These are phyloP conservation scores for Neophaeococcomyces mojaviensis DNA, from an alignment of 2,329 filamentous ascomycete genomes.

Conservation along the genomic window DNA sequence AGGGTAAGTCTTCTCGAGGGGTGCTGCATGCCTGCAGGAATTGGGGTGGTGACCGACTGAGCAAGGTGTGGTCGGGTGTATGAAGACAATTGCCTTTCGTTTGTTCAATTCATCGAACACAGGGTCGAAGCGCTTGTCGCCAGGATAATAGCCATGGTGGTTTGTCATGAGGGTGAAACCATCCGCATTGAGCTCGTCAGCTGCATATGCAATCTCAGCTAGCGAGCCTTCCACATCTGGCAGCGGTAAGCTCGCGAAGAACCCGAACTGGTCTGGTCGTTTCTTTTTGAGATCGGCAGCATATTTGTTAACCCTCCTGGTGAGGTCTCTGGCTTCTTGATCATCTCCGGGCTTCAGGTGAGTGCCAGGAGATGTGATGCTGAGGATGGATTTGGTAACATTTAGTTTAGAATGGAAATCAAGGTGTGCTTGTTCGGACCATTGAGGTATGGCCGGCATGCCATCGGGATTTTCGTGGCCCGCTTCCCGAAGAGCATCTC, in stretches of 20 bases:
- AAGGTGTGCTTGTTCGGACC: slow-evolving; percentile 7
- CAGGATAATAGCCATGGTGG: slow-evolving; percentile 46
- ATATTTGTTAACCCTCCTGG: slow-evolving; percentile 31
- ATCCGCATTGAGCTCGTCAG: slow-evolving; percentile 37
- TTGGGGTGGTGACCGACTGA: background rate
- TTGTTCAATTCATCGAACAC: slow-evolving; percentile 44
- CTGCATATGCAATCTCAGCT: slow-evolving; percentile 39
- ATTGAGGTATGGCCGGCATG: slow-evolving; percentile 19
- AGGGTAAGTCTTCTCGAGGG: slow-evolving; percentile 29
- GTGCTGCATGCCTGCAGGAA: slow-evolving; percentile 15
- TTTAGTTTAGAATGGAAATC: slow-evolving; percentile 24
- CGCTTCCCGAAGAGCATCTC: slow-evolving; percentile 18
- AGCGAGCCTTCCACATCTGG: slow-evolving; percentile 43
- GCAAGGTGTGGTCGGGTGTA: slow-evolving; percentile 44
- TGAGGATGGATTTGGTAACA: slow-evolving; percentile 47
- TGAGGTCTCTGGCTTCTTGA: slow-evolving; percentile 30
- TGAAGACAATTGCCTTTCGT: slow-evolving; percentile 43
- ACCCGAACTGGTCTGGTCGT: slow-evolving; percentile 37
- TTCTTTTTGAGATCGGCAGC: slow-evolving; percentile 23
- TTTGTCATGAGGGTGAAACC: slow-evolving; percentile 49
- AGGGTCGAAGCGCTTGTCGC: slow-evolving; percentile 37
- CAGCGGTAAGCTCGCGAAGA: slow-evolving; percentile 48
- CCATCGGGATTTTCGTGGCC: slow-evolving; percentile 21
- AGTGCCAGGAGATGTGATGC: slow-evolving; percentile 48
- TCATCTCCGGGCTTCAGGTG: slow-evolving; percentile 37